These are phyloP conservation scores for Triticum dicoccoides DNA, from an alignment of 176 grass and related monocot species.

Conservation along the genomic window DNA sequence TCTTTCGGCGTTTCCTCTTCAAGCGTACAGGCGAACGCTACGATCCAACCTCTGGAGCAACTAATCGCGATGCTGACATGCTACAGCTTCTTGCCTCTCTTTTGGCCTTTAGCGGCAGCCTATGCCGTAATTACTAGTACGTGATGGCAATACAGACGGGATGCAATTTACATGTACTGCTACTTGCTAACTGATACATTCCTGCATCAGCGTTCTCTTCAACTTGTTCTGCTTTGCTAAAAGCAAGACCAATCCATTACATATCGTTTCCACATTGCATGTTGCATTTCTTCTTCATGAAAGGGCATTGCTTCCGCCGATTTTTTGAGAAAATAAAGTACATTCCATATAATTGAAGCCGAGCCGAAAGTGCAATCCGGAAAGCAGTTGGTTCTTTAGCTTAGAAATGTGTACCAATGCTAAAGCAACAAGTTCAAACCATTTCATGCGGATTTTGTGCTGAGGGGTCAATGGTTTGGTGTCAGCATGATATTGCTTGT, in stretches of 20 bases:
- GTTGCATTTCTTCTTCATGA: neutral
- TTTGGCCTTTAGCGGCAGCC: neutral
- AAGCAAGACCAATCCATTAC: neutral
- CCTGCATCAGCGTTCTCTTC: neutral
- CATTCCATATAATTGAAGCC: neutral
- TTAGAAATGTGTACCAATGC: constrained; percentile 1
- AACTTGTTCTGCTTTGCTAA: neutral
- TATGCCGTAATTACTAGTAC: neutral
- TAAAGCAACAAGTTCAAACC: neutral
- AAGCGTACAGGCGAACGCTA: neutral
- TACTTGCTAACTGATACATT: neutral
- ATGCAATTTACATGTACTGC: neutral
- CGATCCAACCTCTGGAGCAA: neutral
- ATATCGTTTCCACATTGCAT: neutral
- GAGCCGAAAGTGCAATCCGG: neutral
- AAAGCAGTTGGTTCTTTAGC: neutral
- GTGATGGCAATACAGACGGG: neutral
- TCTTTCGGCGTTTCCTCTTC: neutral
- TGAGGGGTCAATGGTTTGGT: too few species aligned
- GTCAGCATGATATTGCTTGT: neutral
- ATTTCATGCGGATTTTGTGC: neutral
- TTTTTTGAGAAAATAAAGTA: neutral
- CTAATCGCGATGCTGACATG: neutral
- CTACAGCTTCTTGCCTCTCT: neutral
- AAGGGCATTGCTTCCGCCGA: neutral